Conservation (phyloP, 441 rosid genomes). For the Euphorbia schlechtendalii region DNA sequence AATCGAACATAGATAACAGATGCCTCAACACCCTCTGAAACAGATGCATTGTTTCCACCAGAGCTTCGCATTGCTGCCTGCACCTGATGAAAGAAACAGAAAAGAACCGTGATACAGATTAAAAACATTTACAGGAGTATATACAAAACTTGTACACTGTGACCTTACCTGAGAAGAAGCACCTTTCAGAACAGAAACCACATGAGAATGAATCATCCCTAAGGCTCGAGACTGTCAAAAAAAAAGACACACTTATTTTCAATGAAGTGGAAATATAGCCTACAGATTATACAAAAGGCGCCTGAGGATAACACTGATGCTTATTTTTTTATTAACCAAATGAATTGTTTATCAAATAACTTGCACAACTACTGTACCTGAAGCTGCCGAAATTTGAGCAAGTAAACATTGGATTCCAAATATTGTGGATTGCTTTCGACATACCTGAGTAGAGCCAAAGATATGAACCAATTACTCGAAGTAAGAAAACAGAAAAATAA, state of each 20-base stretch:
- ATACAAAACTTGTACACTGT: conserved; percentile 12
- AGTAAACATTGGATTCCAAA: conserved; percentile 90
- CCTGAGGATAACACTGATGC: neutral
- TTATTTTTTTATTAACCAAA: conserved; percentile 8
- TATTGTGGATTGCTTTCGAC: conserved; percentile 87
- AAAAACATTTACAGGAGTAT: neutral
- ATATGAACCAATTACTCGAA: neutral
- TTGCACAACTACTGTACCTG: conserved; percentile 45
- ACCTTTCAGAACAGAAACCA: conserved; percentile 73
- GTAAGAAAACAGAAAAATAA: conserved; percentile 11
- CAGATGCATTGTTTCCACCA: conserved; percentile 58
- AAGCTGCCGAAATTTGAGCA: conserved; percentile 94
- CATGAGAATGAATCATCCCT: conserved; percentile 87
- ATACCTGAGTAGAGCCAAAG: conserved; percentile 42
- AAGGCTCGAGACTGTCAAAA: conserved; percentile 83
- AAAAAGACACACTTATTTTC: too few relatives aligned
- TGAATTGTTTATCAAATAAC: conserved; percentile 7
- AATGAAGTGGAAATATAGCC: too few relatives aligned
- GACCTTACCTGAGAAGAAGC: conserved; percentile 82
- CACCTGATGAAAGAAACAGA: conserved; percentile 43
- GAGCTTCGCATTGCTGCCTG: conserved; percentile 71
- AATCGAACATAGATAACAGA: conserved; percentile 91
- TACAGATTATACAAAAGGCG: conserved; percentile 2
- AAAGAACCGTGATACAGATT: conserved; percentile 18
- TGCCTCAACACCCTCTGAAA: conserved; percentile 96